phyloP scores from a whole-genome alignment of 2,329 filamentous ascomycete genomes.

The Aspergillus latus region DNA sequence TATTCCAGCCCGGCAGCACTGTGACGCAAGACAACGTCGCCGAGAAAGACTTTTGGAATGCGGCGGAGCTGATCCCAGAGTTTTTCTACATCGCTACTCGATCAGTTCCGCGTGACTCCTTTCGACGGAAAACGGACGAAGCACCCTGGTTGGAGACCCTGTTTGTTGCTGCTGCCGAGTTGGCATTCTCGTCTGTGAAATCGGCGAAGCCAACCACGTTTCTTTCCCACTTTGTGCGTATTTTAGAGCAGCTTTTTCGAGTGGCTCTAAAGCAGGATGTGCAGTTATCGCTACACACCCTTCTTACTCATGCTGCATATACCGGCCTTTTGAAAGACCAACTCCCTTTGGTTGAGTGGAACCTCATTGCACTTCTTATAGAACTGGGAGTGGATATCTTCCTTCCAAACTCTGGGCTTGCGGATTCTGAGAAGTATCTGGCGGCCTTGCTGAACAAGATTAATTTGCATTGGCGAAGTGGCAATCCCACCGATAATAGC shows the following conservation, averaged over 20 bases:
- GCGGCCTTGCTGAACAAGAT: constrained; percentile 39
- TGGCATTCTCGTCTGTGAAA: constrained; percentile 38
- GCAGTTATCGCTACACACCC: constrained; percentile 41
- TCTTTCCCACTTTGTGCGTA: constrained; percentile 31
- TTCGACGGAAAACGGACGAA: constrained; percentile 46
- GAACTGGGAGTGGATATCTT: constrained; percentile 46
- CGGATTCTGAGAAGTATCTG: constrained; percentile 37
- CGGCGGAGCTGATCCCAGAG: constrained; percentile 38
- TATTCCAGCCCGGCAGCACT: constrained; percentile 4
- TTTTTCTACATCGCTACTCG: constrained; percentile 50
- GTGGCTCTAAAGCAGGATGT: constrained; percentile 41
- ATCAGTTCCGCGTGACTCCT: constrained; percentile 46
- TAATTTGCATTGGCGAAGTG: constrained; percentile 32
- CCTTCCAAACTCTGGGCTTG: constrained; percentile 45
- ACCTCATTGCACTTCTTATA: constrained; percentile 42
- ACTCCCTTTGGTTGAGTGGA: constrained; percentile 40
- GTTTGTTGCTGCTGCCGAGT: constrained; percentile 46
- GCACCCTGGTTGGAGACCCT: constrained; percentile 51
- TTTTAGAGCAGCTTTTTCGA: constrained; percentile 41
- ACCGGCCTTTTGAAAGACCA: constrained; percentile 40
- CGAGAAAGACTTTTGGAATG: constrained; percentile 28
- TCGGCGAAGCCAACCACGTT: constrained; percentile 27
- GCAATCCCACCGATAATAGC: constrained; percentile 18
- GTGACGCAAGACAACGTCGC: constrained; percentile 3
- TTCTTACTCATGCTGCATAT: constrained; percentile 43